phyloP scores from a whole-genome alignment of 176 grass and related monocot species.

The Oryza nivara region DNA sequence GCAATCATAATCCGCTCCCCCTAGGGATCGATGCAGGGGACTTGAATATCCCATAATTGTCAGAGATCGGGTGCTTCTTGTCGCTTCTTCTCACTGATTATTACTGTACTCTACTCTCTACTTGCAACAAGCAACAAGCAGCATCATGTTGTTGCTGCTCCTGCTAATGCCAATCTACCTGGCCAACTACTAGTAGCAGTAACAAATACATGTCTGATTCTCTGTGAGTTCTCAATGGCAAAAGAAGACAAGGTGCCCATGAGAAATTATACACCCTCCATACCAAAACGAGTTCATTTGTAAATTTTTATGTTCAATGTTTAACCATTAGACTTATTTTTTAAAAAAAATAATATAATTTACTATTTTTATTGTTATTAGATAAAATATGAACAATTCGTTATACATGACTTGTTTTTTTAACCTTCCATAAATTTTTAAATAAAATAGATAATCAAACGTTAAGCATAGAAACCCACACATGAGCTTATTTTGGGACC shows the following conservation, averaged over 20 bases:
- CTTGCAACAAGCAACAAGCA: background rate
- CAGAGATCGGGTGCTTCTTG: slow-evolving; percentile 45
- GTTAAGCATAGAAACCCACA: too few relatives aligned
- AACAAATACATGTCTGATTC: background rate
- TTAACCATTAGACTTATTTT: too few relatives aligned
- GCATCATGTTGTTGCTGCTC: background rate
- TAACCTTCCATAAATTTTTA: fast-evolving
- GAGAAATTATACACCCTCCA: background rate
- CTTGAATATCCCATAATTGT: slow-evolving; percentile 41
- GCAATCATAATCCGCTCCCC: slow-evolving; percentile 26
- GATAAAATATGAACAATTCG: too few relatives aligned
- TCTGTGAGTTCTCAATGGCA: background rate
- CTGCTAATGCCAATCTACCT: background rate
- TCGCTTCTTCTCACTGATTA: background rate
- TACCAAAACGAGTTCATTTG: too few relatives aligned
- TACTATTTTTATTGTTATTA: too few relatives aligned
- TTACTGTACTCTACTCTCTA: background rate
- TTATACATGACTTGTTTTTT: too few relatives aligned
- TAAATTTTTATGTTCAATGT: too few relatives aligned
- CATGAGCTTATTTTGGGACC: too few relatives aligned
- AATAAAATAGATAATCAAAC: fast-evolving
- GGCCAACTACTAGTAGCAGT: background rate
- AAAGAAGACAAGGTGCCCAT: background rate
- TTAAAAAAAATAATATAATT: too few relatives aligned
- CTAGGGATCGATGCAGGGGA: slow-evolving; percentile 43